Conservation (phyloP, 2,329 filamentous ascomycete genomes). For the Ceratocystis destructans region DNA sequence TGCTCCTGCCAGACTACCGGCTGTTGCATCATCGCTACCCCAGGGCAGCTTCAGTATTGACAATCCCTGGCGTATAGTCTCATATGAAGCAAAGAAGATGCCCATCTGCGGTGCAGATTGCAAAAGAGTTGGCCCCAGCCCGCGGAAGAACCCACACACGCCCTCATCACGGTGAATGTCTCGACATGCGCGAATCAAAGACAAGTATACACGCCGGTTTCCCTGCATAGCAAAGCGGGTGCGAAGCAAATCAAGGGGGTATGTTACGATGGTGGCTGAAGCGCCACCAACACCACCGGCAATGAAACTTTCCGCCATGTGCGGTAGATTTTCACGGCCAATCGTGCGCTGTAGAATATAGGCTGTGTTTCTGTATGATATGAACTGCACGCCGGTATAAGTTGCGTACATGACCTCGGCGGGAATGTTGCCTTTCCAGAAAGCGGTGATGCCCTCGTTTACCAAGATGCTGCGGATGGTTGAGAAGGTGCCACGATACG, state of each 20-base stretch:
- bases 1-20: slow-evolving; percentile 67
- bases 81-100: slow-evolving; percentile 84
- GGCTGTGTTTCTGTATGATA: slow-evolving; percentile 65
- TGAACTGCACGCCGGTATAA: slow-evolving; percentile 84
- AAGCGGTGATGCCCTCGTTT: slow-evolving; percentile 68
- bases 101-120: slow-evolving; percentile 97
- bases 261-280: slow-evolving; percentile 67
- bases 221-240: slow-evolving; percentile 97
- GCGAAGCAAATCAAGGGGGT: slow-evolving; percentile 82
- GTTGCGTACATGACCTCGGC: slow-evolving; percentile 88
- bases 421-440: slow-evolving; percentile 97
- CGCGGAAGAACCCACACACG: slow-evolving; percentile 68
- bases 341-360: slow-evolving; percentile 46
- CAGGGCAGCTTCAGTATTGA: slow-evolving; percentile 45
- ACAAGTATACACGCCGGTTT: slow-evolving; percentile 60
- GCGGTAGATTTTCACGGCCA: slow-evolving; percentile 38
- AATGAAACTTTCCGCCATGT: slow-evolving; percentile 63
- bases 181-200: slow-evolving; percentile 51
- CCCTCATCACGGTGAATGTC: slow-evolving; percentile 71
- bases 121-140: slow-evolving; percentile 62
- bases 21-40: slow-evolving; percentile 69
- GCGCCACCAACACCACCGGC: slow-evolving; percentile 73
- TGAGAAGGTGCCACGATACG: slow-evolving; percentile 61
- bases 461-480: slow-evolving; percentile 64
- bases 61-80: slow-evolving; percentile 53